phyloP scores from a whole-genome alignment of 371 early-diverging fungal species.

The Zychaea mexicana region DNA sequence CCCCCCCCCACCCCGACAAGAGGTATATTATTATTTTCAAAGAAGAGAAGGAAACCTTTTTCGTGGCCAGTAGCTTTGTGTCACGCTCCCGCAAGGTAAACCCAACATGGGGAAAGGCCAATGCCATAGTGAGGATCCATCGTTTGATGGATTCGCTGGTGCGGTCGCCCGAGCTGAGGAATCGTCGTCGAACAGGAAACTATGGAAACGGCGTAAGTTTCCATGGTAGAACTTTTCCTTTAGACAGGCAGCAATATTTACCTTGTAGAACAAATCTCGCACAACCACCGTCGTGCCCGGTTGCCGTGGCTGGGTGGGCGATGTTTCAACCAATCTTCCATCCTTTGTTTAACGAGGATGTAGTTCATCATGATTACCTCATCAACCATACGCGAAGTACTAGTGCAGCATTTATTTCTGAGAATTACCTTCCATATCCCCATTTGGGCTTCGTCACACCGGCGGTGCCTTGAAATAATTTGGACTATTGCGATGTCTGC shows the following conservation, averaged over 20 bases:
- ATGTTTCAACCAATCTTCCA: constrained; percentile 42
- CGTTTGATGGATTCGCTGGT: constrained; percentile 52
- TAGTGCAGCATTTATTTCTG: neutral
- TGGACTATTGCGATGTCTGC: constrained; percentile 58
- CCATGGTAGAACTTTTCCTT: too few relatives aligned
- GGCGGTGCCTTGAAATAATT: constrained; percentile 44
- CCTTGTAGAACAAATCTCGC: constrained; percentile 74
- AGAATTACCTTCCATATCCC: constrained; percentile 56
- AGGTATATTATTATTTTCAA: constrained; percentile 3
- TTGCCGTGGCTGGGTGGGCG: constrained; percentile 30
- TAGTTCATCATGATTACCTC: too few relatives aligned
- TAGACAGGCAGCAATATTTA: constrained; percentile 27
- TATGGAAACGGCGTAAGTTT: constrained; percentile 16
- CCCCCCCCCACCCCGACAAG: too few relatives aligned
- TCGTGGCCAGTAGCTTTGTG: constrained; percentile 37
- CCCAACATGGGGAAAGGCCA: constrained; percentile 47
- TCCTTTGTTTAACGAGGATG: too few relatives aligned
- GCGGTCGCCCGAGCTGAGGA: constrained; percentile 19
- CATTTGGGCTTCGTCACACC: constrained; percentile 23
- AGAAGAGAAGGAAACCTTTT: too few relatives aligned
- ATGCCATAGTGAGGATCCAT: constrained; percentile 47
- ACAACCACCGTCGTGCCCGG: constrained; percentile 66
- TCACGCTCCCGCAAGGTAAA: constrained; percentile 53
- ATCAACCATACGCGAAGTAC: neutral
- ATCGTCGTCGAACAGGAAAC: constrained; percentile 63